These are phyloP conservation scores for Ajuga reptans DNA, from an alignment of 305 asterid genomes.

Conservation along the genomic window DNA sequence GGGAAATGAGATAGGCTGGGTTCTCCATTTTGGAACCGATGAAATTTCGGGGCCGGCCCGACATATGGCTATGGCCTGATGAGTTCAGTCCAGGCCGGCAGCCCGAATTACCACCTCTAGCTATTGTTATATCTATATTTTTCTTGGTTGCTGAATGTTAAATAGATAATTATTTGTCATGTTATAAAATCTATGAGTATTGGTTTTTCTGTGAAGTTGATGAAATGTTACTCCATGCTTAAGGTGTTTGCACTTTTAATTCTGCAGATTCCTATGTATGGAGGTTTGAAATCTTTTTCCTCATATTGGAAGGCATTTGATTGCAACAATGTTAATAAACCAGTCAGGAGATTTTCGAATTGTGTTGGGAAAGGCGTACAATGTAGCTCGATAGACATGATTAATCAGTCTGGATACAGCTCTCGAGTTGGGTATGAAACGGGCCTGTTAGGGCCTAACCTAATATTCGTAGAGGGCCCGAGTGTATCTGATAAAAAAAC, in stretches of 20 bases:
- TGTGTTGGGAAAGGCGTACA: constrained; percentile 27
- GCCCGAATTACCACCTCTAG: neutral
- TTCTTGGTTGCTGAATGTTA: neutral
- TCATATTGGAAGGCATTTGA: constrained; percentile 40
- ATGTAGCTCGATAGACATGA: constrained; percentile 20
- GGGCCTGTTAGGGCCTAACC: constrained; percentile 21
- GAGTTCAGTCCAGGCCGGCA: neutral
- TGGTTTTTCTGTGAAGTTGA: neutral
- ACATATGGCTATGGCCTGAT: neutral
- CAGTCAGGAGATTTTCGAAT: constrained; percentile 24
- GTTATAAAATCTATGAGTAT: neutral
- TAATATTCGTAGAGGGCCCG: constrained; percentile 41
- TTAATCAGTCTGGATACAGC: constrained; percentile 16
- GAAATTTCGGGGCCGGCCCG: too few relatives aligned
- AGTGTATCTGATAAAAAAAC: constrained; percentile 25
- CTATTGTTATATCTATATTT: neutral
- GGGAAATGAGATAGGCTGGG: too few relatives aligned
- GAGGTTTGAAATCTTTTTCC: constrained; percentile 43
- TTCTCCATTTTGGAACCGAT: too few relatives aligned
- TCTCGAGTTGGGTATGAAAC: constrained; percentile 26
- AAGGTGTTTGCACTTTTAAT: neutral
- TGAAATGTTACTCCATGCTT: constrained; percentile 3
- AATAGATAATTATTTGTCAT: neutral
- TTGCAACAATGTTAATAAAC: constrained; percentile 37
- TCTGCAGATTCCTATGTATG: constrained; percentile 52